These are phyloP conservation scores for Botrytis sinoallii DNA, from an alignment of 2,329 filamentous ascomycete genomes.

Conservation along the genomic window DNA sequence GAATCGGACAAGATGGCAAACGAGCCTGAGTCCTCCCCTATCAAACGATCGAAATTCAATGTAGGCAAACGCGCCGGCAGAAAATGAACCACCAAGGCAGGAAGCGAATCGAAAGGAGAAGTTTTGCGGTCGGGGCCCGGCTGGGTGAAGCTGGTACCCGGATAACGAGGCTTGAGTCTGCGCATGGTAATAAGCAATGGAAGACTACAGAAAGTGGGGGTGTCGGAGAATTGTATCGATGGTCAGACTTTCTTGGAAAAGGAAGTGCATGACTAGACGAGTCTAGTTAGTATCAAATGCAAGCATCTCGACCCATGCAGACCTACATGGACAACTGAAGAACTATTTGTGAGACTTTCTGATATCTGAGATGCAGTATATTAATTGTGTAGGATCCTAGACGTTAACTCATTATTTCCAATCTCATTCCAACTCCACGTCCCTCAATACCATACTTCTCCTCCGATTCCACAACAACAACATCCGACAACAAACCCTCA, in stretches of 20 bases:
- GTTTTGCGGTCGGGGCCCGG: fast-evolving
- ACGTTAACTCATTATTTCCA: too few species aligned
- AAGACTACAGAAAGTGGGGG: background rate
- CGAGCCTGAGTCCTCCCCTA: background rate
- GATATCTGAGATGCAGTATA: background rate
- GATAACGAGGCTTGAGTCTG: background rate
- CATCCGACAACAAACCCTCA: too few species aligned
- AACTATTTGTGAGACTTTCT: background rate
- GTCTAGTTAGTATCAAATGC: background rate
- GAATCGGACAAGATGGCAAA: background rate
- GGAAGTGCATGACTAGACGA: background rate
- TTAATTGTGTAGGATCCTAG: background rate
- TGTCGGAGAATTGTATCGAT: background rate
- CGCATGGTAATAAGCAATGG: background rate
- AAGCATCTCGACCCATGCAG: background rate
- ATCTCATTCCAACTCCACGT: background rate
- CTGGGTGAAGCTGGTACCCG: background rate
- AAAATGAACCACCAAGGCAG: background rate
- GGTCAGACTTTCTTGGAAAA: background rate
- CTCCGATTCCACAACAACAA: background rate
- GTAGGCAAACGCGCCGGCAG: background rate
- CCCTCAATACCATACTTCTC: background rate
- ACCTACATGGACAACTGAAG: background rate
- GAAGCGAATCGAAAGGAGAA: background rate
- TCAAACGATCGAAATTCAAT: background rate